These are phyloP conservation scores for Diaporthe longicolla DNA, from an alignment of 2,329 filamentous ascomycete genomes.

Conservation along the genomic window DNA sequence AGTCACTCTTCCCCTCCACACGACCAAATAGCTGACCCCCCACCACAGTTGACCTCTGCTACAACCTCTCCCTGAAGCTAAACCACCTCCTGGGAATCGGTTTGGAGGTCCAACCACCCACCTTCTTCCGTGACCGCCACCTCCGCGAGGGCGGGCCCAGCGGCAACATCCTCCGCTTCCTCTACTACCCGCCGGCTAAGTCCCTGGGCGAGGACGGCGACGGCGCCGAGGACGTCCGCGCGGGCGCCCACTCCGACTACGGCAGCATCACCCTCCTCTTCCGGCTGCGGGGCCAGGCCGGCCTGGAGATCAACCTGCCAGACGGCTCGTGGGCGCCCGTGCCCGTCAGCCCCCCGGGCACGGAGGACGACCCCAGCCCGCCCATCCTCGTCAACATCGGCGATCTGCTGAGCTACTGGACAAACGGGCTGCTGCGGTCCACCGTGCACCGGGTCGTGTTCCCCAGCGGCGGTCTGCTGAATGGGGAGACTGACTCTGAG, in stretches of 20 bases:
- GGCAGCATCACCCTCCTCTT: conserved; percentile 82
- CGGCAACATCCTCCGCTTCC: conserved; percentile 75
- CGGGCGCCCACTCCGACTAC: conserved; percentile 94
- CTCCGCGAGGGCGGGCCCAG: conserved; percentile 60
- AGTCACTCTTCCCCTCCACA: conserved; percentile 44
- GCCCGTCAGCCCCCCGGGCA: conserved; percentile 74
- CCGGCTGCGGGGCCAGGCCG: conserved; percentile 86
- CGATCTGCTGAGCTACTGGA: conserved; percentile 86
- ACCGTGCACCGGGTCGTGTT: conserved; percentile 94
- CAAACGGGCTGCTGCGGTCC: conserved; percentile 85
- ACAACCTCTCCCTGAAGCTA: conserved; percentile 55
- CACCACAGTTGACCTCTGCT: conserved; percentile 39
- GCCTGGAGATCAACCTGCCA: conserved; percentile 83
- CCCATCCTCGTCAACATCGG: conserved; percentile 87
- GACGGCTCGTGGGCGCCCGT: conserved; percentile 73
- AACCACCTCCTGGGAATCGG: conserved; percentile 84
- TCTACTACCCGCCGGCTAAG: conserved; percentile 77
- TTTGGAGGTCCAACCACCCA: conserved; percentile 69
- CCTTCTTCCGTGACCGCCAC: conserved; percentile 70
- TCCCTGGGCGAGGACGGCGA: conserved; percentile 54
- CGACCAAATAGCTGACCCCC: not conserved
- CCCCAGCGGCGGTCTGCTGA: conserved; percentile 53
- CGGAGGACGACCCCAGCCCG: conserved; percentile 70
- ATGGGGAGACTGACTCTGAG: conserved; percentile 63
- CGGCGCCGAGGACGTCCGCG: conserved; percentile 76